phyloP scores from a whole-genome alignment of 2,329 filamentous ascomycete species.

The Penicillium fuscoglaucum region DNA sequence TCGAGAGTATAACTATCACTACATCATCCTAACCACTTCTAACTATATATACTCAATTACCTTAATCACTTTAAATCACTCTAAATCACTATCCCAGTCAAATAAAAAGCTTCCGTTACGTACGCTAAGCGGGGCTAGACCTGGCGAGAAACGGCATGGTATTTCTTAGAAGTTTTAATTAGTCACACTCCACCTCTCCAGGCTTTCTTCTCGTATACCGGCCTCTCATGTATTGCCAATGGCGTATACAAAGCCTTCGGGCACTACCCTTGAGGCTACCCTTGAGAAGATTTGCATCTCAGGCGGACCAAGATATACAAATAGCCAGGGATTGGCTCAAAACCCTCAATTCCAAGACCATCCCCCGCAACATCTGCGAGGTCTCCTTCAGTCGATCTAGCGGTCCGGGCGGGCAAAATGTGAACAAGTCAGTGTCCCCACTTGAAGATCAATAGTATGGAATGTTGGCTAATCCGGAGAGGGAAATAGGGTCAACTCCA shows the following conservation, averaged over 20 bases:
- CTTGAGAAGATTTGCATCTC: conserved; percentile 31
- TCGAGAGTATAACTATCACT: not conserved
- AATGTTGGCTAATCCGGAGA: conserved; percentile 8
- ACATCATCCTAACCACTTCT: not conserved
- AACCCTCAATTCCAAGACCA: conserved; percentile 53
- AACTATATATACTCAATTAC: not conserved
- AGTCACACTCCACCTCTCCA: conserved; percentile 12
- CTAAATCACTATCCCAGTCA: not conserved
- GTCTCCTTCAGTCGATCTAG: conserved; percentile 64
- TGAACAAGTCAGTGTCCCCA: conserved; percentile 60
- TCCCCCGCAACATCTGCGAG: conserved; percentile 58
- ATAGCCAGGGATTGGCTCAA: conserved; percentile 59
- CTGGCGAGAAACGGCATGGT: not conserved
- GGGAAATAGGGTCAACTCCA: conserved; percentile 60
- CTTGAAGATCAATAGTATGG: conserved; percentile 10
- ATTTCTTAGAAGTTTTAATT: conserved; percentile 10
- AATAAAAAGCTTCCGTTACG: conserved; percentile 1
- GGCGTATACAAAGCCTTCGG: conserved; percentile 10
- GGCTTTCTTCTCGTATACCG: not conserved
- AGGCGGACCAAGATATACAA: conserved; percentile 23
- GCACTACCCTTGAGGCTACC: conserved; percentile 18
- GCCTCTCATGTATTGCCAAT: conserved; percentile 1
- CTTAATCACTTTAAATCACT: not conserved
- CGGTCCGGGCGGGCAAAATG: conserved; percentile 67
- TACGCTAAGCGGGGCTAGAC: conserved; percentile 10